Base-by-base conservation (phyloP, 441 rosid species). In the Erodium trifolium region DNA sequence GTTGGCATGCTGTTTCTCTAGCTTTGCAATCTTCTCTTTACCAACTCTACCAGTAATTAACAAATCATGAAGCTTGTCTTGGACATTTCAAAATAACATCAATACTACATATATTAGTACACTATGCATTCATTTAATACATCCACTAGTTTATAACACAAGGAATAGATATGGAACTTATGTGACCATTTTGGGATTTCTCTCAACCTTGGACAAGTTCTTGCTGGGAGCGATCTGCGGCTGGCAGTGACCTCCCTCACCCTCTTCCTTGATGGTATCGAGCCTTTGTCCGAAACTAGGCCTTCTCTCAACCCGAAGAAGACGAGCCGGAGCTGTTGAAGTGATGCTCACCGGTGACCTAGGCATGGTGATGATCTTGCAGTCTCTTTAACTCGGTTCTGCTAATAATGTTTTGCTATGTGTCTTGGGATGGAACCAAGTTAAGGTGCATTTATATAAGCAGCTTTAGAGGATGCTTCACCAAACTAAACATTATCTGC, bases 1-100 rank as follows among this genome's bases (percentile, higher is more conserved):
- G 87, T 0, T 86, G 88, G 91, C 79, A n/a, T 13, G 35, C 69
- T 1, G 31, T 81, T 72, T 77, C 45, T 59, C 67, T 65, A n/a
- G 35, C 71, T 11, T 66, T 84, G 0, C 67, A 13, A 12, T 41
- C 82, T 64, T 72, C 87, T 34, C 81, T 82, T 51, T 45, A 11
- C 34, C 64, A 62, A 23, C 75, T 77, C 67, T 49, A 71, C 35
- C 43, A 65, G 27, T 66, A 10, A 49, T 49, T 49, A 16, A 14
- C 53, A 0, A 3, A 8, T 47, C 9, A 47, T 9, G 3, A 9
- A 47, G 1, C 53, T 47, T 47, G n/a, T 47, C n/a, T 12, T 12
- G n/a, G 3, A 47, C 3, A 12, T 12, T 47, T 47, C 53, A 47
- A 23, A 23, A 23, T 23, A 23, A 23, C 27, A 23, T 23, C 27